phyloP scores from a whole-genome alignment of 2,329 filamentous ascomycete genomes.

The Lithohypha guttulata region DNA sequence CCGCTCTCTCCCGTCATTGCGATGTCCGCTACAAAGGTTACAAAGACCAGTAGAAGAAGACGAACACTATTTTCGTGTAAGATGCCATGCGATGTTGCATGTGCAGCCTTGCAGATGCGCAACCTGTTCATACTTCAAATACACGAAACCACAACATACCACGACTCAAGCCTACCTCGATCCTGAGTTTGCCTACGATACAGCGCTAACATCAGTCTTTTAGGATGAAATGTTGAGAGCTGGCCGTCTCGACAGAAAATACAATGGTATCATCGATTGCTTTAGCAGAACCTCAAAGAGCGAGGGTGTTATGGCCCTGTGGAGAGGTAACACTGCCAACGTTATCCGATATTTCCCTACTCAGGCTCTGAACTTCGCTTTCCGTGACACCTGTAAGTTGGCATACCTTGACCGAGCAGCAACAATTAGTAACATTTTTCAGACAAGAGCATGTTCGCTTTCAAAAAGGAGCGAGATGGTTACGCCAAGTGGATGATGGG shows the following conservation, averaged over 20 bases:
- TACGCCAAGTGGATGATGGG: slow-evolving; percentile 98
- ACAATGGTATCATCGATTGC: slow-evolving; percentile 87
- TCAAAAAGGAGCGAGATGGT: slow-evolving; percentile 99
- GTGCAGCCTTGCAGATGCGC: too few relatives aligned
- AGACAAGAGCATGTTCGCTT: slow-evolving; percentile 99
- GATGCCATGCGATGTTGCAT: too few relatives aligned
- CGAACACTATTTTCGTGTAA: too few relatives aligned
- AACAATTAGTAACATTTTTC: neutral
- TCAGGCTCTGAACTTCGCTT: slow-evolving; percentile 99
- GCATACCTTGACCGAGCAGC: neutral
- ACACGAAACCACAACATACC: too few relatives aligned
- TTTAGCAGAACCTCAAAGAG: slow-evolving; percentile 82
- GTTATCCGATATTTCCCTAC: slow-evolving; percentile 99
- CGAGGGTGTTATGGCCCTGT: slow-evolving; percentile 91
- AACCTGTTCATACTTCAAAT: too few relatives aligned
- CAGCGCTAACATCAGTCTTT: too few relatives aligned
- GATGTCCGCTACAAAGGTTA: too few relatives aligned
- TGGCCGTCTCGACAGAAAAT: slow-evolving; percentile 96
- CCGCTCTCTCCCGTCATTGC: too few relatives aligned
- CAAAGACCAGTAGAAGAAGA: too few relatives aligned
- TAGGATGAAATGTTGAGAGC: slow-evolving; percentile 99
- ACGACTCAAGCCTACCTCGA: too few relatives aligned
- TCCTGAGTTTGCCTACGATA: too few relatives aligned
- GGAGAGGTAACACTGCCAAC: slow-evolving; percentile 99
- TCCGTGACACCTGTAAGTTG: slow-evolving; percentile 77